Base-by-base conservation (phyloP, 139 green algal genomes). In the Haematococcus lacustris region DNA sequence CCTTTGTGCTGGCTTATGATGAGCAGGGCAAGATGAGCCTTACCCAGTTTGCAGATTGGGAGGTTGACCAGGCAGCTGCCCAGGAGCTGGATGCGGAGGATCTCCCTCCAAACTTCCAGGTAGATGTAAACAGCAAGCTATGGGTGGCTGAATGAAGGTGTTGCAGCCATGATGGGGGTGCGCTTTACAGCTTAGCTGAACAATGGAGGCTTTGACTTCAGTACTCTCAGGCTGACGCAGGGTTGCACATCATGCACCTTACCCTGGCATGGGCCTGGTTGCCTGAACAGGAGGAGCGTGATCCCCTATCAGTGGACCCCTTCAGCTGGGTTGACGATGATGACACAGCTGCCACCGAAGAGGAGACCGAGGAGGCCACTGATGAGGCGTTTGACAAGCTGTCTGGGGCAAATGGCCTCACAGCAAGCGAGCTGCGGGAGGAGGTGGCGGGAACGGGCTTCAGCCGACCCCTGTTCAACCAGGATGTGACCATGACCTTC, bases 41-140 rank as follows among this genome's bases (percentile, higher is more conserved):
- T 68, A 88, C 76, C 1, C 82, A 88, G 71, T 80, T 75, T 70
- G 76, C 77, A 17, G 61, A 82, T 47, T 80, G 79, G 50, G 82
- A 85, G 23, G 67, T 81, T 25, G 60, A 80, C 38, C 71, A 78
- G 62, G 76, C 73, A 1, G 71, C 65, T 21, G 72, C 63, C 51
- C 70, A 65, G 2, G 41, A 73, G 33, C 66, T 68, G 0, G 73
- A 82, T 28, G 70, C 72, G 33, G 80, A 76, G 35, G 37, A 70
- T 17, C 13, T 43, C n/a, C 23, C 17, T 41, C 17, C 25, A 30
- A 67, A 17, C 60, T n/a, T n/a, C n/a, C n/a, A n/a, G n/a, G n/a
- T n/a, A n/a, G n/a, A n/a, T n/a, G n/a, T n/a, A n/a, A n/a, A n/a
- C n/a, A n/a, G n/a, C n/a, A n/a, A n/a, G n/a, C n/a, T n/a, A n/a